Conservation (phyloP, 2,329 filamentous ascomycete species). For the Dactylonectria estremocensis region DNA sequence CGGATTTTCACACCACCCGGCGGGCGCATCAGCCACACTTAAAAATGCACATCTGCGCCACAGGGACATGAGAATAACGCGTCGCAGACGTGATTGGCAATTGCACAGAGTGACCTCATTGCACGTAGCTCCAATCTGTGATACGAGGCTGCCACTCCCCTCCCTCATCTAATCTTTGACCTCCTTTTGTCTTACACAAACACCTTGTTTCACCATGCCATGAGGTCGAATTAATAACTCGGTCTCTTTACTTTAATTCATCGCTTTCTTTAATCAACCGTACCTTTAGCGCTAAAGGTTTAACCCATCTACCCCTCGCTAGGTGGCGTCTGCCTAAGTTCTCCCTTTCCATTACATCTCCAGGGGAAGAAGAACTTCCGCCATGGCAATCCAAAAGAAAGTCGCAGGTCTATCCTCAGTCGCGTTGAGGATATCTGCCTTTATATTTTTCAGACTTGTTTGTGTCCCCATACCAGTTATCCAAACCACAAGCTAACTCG, state of each 20-base stretch:
- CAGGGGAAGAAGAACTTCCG: constrained; percentile 32
- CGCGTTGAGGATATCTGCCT: constrained; percentile 55
- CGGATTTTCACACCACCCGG: constrained; percentile 47
- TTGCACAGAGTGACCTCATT: constrained; percentile 32
- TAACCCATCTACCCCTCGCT: background rate
- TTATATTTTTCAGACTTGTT: constrained; percentile 57
- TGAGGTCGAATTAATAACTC: constrained; percentile 32
- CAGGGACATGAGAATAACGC: constrained; percentile 25
- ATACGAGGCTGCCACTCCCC: constrained; percentile 21
- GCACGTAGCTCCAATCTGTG: constrained; percentile 25
- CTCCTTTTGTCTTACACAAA: constrained; percentile 3
- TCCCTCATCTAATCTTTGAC: constrained; percentile 28
- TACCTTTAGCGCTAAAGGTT: constrained; percentile 2
- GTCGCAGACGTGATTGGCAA: constrained; percentile 25
- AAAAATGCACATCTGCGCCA: constrained; percentile 15
- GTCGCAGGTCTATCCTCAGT: constrained; percentile 55
- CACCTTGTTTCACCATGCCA: constrained; percentile 18
- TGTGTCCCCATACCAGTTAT: constrained; percentile 31
- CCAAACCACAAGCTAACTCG: constrained; percentile 30
- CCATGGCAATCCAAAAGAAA: constrained; percentile 51
- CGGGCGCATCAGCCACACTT: constrained; percentile 42
- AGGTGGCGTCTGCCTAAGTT: constrained; percentile 18
- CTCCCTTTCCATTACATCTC: constrained; percentile 22
- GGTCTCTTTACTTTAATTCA: constrained; percentile 34
- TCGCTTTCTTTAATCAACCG: constrained; percentile 38